Evolutionary conservation across 225 moss, liverwort and hornwort genomes (phyloP).

Genomic region (Sphagnum contortum): DNA sequence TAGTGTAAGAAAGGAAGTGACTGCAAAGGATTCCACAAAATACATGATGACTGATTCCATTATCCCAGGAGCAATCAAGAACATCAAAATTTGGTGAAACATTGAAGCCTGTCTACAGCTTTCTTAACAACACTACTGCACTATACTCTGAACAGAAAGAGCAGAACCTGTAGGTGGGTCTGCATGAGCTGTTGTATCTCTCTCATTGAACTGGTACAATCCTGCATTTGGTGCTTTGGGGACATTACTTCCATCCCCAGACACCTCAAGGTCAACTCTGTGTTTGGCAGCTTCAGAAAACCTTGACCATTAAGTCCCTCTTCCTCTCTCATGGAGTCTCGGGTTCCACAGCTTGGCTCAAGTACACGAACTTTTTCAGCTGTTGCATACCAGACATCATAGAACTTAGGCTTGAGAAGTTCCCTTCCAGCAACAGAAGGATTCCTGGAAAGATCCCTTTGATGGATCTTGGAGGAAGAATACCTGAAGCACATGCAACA

Average conservation of each 20-base stretch:
- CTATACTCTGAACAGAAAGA: neutral
- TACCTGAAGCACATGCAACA: slow-evolving; percentile 1
- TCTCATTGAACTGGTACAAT: slow-evolving; percentile 16
- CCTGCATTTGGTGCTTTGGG: neutral
- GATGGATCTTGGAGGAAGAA: slow-evolving; percentile 11
- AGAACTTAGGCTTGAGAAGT: slow-evolving; percentile 15
- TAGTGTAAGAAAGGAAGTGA: neutral
- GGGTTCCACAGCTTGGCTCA: neutral
- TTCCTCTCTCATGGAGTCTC: neutral
- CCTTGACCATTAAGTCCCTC: slow-evolving; percentile 1
- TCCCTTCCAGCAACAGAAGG: slow-evolving; percentile 10
- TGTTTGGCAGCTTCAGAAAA: neutral
- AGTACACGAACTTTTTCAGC: slow-evolving; percentile 2
- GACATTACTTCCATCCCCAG: neutral
- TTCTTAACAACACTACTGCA: neutral
- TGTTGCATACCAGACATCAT: slow-evolving; percentile 10
- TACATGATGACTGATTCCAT: neutral
- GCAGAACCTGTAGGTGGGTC: slow-evolving; percentile 28
- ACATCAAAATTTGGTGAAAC: neutral
- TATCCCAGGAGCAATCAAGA: neutral
- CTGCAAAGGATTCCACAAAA: neutral
- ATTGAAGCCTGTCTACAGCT: neutral
- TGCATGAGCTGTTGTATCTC: slow-evolving; percentile 51
- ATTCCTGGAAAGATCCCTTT: slow-evolving; percentile 9
- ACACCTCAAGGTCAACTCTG: neutral